Evolutionary conservation across 148 eudicot species (phyloP), one percentile per base, ranked within the genome.

Genomic region (Amaranthus cruentus): DNA sequence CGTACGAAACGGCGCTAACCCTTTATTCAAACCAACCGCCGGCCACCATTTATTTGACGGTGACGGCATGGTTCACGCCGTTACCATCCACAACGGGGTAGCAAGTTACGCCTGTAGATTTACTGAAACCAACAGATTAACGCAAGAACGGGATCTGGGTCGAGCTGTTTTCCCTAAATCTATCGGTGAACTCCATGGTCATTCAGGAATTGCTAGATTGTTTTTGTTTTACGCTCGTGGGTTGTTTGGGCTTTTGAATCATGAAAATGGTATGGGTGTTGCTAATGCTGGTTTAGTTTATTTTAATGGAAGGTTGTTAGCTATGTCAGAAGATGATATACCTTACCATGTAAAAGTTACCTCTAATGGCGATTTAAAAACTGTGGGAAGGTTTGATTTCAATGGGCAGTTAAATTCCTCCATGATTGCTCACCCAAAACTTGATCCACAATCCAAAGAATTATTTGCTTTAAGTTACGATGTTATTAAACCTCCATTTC

Each of bases 31-130:
- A 10, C 97, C 94, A 0, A 57, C 68, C 1, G 78, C 89, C 4
- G 94, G 97, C 7, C 97, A 91, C 80, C 97, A 91, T 70, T 58
- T 91, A 3, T 91, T 91, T 49, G 97, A 91, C 73, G 97, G 97
- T 1, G 97, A 91, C 52, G 94, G 97, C 13, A 91, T 91, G 97
- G 72, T 88, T 47, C 94, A 91, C 52, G 88, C 97, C 0, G 92
- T 91, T 11, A 73, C 53, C 1, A 73, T 91, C 73, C 68, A 55
- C 10, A 58, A 76, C 13, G 83, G 78, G 9, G 66, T 81, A 0
- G 92, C 81, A 0, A 82, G 86, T 68, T 91, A 91, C 69, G 83
- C 97, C 0, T 91, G 97, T 75, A 82, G 97, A 56, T 91, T 89
- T 76, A 89, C 91, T 0, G 85, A 89, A 57, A 91, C 97, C 0